phyloP scores from a whole-genome alignment of 2,329 filamentous ascomycete species.

The Cercospora sp. region DNA sequence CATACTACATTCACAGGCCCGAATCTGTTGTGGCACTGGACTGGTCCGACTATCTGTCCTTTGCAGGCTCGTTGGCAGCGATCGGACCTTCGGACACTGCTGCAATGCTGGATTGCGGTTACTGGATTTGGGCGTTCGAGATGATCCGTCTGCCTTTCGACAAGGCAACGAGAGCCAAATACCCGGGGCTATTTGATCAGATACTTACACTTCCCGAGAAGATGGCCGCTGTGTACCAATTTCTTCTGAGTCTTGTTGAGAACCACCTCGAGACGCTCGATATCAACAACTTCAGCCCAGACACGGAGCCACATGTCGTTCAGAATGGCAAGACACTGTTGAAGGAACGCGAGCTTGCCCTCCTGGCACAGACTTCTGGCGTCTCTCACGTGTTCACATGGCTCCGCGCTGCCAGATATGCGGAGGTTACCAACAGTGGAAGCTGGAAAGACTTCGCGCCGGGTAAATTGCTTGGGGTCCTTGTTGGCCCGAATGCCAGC shows the following conservation, averaged over 20 bases:
- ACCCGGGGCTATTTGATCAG: constrained; percentile 14
- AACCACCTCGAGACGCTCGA: constrained; percentile 8
- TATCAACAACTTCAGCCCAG: neutral
- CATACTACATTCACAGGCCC: constrained; percentile 3
- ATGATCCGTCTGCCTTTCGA: constrained; percentile 24
- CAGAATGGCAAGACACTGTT: constrained; percentile 11
- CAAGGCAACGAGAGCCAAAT: constrained; percentile 6
- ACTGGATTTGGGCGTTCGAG: constrained; percentile 26
- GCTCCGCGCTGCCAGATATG: constrained; percentile 10
- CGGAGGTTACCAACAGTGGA: constrained; percentile 5
- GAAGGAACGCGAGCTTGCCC: constrained; percentile 6
- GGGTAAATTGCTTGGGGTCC: constrained; percentile 26
- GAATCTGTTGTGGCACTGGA: constrained; percentile 8
- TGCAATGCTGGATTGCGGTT: constrained; percentile 25
- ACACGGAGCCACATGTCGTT: neutral
- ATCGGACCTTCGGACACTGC: constrained; percentile 23
- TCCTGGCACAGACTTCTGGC: neutral
- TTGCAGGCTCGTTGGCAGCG: constrained; percentile 19
- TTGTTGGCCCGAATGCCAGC: constrained; percentile 7
- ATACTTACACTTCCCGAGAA: constrained; percentile 9
- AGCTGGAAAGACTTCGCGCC: constrained; percentile 26
- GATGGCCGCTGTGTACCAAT: constrained; percentile 25
- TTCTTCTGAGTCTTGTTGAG: constrained; percentile 20
- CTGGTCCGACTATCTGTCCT: constrained; percentile 24
- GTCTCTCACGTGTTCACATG: constrained; percentile 6